Percentiles rank a stretch among this genome's conserved stretches.
These are phyloP conservation scores for Tuber umbilicatum DNA, from an alignment of 495 filamentous ascomycete genomes.

Conservation along the genomic window DNA sequence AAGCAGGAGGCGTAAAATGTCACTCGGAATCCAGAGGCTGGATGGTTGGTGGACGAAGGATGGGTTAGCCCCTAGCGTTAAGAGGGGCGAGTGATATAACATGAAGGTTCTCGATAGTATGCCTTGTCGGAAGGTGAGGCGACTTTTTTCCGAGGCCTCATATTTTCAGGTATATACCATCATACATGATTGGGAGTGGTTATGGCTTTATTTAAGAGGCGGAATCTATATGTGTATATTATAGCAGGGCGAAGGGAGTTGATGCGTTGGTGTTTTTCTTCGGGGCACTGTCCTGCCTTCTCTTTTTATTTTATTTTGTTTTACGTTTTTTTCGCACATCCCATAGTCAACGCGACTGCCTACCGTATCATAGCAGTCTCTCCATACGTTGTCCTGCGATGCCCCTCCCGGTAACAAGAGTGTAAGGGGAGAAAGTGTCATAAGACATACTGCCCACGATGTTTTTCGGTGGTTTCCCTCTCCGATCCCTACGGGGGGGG, in stretches of 20 bases:
- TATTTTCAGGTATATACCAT: not conserved
- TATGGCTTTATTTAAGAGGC: not conserved
- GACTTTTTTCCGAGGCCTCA: not conserved
- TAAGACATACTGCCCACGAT: not conserved
- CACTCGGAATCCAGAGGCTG: not conserved
- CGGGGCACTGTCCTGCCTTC: not conserved
- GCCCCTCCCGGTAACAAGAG: not conserved
- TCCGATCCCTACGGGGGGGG: not conserved
- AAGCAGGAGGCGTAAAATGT: not conserved
- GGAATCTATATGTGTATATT: not conserved
- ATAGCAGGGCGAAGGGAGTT: not conserved
- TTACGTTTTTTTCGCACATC: not conserved
- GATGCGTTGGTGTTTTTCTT: not conserved
- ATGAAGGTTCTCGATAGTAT: not conserved
- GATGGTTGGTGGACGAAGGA: not conserved
- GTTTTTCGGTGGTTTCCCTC: not conserved
- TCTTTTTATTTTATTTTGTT: not conserved
- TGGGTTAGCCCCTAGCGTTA: not conserved
- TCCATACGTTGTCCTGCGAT: not conserved
- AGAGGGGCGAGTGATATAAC: not conserved
- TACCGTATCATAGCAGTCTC: not conserved
- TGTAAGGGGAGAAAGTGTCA: not conserved
- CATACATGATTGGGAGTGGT: not conserved
- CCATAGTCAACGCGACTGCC: not conserved
- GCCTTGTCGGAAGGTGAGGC: not conserved